Conservation (phyloP, 176 grass and related monocot species). For the Carex cristatella region DNA sequence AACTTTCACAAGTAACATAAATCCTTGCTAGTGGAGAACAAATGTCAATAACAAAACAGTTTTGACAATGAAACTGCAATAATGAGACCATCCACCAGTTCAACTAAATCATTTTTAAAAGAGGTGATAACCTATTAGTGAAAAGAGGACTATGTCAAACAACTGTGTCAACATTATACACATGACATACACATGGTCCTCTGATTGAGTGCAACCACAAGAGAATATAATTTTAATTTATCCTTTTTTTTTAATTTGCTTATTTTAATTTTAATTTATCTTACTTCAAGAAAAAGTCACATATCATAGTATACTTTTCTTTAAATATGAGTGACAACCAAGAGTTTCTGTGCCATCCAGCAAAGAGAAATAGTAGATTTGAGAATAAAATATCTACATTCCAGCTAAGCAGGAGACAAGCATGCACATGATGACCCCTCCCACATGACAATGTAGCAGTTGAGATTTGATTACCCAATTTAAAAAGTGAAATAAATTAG, state of each 20-base stretch:
- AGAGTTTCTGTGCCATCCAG: neutral
- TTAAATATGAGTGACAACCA: neutral
- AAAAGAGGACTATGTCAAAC: neutral
- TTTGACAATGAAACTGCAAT: neutral
- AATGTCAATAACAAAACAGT: neutral
- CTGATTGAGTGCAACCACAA: neutral
- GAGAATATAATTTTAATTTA: neutral
- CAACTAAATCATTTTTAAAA: neutral
- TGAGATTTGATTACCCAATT: neutral
- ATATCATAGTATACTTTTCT: neutral
- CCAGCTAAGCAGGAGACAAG: neutral
- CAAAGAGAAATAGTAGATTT: slow-evolving; percentile 1
- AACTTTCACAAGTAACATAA: neutral
- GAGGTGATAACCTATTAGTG: neutral
- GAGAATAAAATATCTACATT: neutral
- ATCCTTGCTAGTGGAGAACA: neutral
- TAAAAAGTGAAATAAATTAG: neutral
- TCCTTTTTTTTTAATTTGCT: too few species aligned
- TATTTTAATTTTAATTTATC: neutral
- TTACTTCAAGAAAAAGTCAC: neutral
- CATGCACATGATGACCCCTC: slow-evolving; percentile 11
- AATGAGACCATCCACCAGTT: neutral
- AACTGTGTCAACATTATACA: neutral
- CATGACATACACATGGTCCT: neutral
- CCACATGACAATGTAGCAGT: slow-evolving; percentile 13